These are phyloP conservation scores for Epichloe sibirici DNA, from an alignment of 2,329 filamentous ascomycete genomes.

Conservation along the genomic window DNA sequence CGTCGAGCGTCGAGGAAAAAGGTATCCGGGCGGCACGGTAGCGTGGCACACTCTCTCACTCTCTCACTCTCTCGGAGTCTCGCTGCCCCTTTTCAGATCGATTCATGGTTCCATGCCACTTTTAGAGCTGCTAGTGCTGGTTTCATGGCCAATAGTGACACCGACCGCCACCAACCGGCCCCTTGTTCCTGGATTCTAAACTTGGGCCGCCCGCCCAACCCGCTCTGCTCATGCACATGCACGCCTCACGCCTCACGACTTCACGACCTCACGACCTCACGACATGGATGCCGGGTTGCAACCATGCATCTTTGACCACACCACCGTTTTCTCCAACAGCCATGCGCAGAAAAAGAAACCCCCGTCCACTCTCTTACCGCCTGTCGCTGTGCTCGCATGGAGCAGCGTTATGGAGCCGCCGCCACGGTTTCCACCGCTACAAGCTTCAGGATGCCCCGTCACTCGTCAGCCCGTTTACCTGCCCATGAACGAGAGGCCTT, in stretches of 20 bases:
- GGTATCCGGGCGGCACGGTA: not conserved
- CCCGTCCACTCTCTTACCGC: not conserved
- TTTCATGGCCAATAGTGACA: too few species aligned
- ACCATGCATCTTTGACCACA: not conserved
- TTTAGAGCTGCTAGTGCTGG: too few species aligned
- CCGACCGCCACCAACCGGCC: too few species aligned
- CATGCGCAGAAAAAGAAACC: not conserved
- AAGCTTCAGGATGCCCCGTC: not conserved
- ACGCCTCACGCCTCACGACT: not conserved
- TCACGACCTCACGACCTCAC: not conserved
- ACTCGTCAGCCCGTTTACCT: not conserved
- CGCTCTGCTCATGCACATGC: not conserved
- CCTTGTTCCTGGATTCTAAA: too few species aligned
- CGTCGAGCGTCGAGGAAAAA: not conserved
- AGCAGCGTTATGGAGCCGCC: not conserved
- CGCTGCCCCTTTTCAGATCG: too few species aligned
- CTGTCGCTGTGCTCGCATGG: not conserved
- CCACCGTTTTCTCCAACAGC: not conserved
- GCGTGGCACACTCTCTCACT: not conserved
- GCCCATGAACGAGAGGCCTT: not conserved
- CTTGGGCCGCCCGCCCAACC: not conserved
- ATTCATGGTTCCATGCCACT: too few species aligned
- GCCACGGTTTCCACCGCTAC: not conserved
- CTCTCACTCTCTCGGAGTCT: not conserved
- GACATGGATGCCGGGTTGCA: not conserved